phyloP scores from a whole-genome alignment of 345 rosid species.

The Angophora floribunda region DNA sequence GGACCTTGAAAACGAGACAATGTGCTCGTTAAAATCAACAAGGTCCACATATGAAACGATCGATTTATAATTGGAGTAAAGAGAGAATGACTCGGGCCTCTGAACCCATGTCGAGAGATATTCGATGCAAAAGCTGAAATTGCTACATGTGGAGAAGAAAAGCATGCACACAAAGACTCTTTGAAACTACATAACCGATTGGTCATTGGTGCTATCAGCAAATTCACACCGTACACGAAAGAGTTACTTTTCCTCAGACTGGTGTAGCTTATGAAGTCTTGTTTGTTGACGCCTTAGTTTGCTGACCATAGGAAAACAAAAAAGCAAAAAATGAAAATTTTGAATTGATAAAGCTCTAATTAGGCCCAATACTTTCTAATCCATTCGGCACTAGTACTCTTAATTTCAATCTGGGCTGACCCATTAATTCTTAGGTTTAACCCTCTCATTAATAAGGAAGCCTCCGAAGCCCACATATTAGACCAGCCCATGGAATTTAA shows the following conservation, averaged over 20 bases:
- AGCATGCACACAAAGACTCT: background rate
- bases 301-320: no score
- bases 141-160: background rate
- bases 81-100: background rate
- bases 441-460: no score
- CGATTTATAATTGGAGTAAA: background rate
- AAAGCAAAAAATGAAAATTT: no score
- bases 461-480: no score
- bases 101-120: background rate
- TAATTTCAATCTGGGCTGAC: no score
- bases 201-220: background rate
- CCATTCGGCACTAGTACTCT: no score
- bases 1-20: background rate
- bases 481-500: no score
- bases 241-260: fast-evolving
- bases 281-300: no score
- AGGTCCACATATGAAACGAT: background rate
- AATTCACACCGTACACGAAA: background rate
- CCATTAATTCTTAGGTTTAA: no score
- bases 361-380: no score
- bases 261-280: background rate
- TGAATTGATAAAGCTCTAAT: no score
- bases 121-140: background rate
- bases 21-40: background rate
- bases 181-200: background rate